These are phyloP conservation scores for Ceratobasidium sp. DNA, from an alignment of 1,284 basidiomycete genomes.

Conservation along the genomic window DNA sequence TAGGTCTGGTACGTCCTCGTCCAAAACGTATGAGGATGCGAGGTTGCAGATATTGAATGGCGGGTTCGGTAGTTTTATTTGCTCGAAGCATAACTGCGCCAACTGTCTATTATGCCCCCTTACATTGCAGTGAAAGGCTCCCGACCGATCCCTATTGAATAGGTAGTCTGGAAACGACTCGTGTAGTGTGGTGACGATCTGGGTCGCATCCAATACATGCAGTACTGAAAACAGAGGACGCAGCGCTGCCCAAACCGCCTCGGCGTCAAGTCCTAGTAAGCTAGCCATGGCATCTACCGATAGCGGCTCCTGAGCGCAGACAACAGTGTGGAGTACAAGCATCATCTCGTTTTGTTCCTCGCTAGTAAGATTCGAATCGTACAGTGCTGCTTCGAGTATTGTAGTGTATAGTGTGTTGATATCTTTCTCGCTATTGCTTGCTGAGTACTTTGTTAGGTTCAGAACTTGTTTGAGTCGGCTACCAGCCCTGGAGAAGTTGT, in stretches of 20 bases:
- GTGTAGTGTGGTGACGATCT: not conserved
- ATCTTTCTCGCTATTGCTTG: not conserved
- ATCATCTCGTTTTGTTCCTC: not conserved
- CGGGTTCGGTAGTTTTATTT: too few species aligned
- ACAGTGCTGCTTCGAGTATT: conserved; percentile 8
- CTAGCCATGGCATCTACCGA: not conserved
- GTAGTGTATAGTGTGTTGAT: conserved; percentile 9
- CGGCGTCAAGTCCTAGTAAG: too few species aligned
- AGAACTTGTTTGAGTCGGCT: conserved; percentile 1
- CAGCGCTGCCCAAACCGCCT: too few species aligned
- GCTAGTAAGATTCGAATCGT: not conserved
- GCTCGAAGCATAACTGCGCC: too few species aligned
- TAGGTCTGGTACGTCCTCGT: too few species aligned
- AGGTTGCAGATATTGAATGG: too few species aligned
- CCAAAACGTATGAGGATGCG: too few species aligned
- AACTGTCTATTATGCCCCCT: too few species aligned
- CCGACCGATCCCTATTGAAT: not conserved
- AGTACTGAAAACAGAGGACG: too few species aligned
- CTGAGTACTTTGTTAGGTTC: not conserved
- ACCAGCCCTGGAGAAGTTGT: not conserved
- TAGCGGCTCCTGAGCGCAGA: not conserved
- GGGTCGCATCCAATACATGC: too few species aligned
- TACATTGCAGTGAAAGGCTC: not conserved
- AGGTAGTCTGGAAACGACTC: not conserved
- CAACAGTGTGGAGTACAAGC: too few species aligned